Percentiles rank a stretch among this genome's conserved stretches.
phyloP scores from a whole-genome alignment of 2,329 filamentous ascomycete genomes.

The Celoporthe dispersa region DNA sequence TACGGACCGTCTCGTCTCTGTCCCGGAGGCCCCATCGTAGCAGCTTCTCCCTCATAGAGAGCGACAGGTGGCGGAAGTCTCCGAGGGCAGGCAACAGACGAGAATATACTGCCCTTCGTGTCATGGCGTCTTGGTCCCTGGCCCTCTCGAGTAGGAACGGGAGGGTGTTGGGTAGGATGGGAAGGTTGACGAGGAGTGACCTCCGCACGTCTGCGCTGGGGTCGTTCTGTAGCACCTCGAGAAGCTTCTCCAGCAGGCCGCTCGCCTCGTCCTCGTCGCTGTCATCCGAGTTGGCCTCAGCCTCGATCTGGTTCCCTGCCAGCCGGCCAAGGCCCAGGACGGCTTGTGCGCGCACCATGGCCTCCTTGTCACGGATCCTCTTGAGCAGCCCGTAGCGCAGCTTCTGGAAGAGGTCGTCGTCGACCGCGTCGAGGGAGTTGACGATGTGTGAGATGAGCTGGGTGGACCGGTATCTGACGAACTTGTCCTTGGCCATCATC shows the following conservation, averaged over 20 bases:
- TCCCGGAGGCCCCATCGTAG: slow-evolving; percentile 93
- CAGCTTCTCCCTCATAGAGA: slow-evolving; percentile 94
- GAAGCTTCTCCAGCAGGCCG: slow-evolving; percentile 78
- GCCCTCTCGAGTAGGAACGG: slow-evolving; percentile 89
- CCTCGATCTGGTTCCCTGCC: slow-evolving; percentile 76
- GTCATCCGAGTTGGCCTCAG: slow-evolving; percentile 70
- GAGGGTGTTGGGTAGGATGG: slow-evolving; percentile 79
- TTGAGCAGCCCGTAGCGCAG: slow-evolving; percentile 80
- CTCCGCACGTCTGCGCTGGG: slow-evolving; percentile 91
- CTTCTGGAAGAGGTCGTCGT: slow-evolving; percentile 87
- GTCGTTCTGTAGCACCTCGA: slow-evolving; percentile 91
- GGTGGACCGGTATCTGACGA: slow-evolving; percentile 84
- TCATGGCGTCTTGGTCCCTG: slow-evolving; percentile 83
- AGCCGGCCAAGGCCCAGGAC: slow-evolving; percentile 87
- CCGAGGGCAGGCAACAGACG: slow-evolving; percentile 84
- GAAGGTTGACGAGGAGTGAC: slow-evolving; percentile 87
- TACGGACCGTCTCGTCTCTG: slow-evolving; percentile 90
- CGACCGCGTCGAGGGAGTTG: slow-evolving; percentile 89
- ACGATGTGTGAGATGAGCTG: slow-evolving; percentile 91
- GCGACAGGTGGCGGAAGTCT: slow-evolving; percentile 90
- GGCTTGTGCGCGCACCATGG: slow-evolving; percentile 88
- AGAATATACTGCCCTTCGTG: slow-evolving; percentile 84
- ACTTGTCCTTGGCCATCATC: slow-evolving; percentile 88
- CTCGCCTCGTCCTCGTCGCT: slow-evolving; percentile 69
- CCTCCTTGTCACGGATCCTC: slow-evolving; percentile 90